phyloP scores from a whole-genome alignment of 2,329 filamentous ascomycete genomes.

The Emergomyces orientalis region DNA sequence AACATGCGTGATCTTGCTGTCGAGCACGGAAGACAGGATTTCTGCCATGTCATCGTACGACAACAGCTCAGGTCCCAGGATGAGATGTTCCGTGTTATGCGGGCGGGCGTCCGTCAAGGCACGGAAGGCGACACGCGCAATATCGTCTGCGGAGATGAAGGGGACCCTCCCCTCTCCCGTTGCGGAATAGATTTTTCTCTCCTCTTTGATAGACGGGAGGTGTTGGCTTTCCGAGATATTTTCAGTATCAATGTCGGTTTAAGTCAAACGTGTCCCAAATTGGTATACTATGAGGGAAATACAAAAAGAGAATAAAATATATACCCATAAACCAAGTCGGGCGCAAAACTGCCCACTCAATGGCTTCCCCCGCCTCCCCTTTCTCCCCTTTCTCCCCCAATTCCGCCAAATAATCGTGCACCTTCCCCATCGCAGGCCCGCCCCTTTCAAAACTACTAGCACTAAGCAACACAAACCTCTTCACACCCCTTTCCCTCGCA shows the following conservation, averaged over 20 bases:
- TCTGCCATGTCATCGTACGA: conserved; percentile 30
- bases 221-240: conserved; percentile 36
- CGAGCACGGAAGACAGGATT: conserved; percentile 27
- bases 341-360: conserved; percentile 39
- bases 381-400: conserved; percentile 14
- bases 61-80: conserved; percentile 33
- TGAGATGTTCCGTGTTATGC: conserved; percentile 20
- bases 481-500: conserved; percentile 30
- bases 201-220: conserved; percentile 27
- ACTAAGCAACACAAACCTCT: conserved; percentile 41
- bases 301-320: neutral
- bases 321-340: conserved; percentile 44
- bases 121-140: conserved; percentile 15
- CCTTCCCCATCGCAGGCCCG: conserved; percentile 28
- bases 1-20: conserved; percentile 29
- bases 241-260: conserved; percentile 25
- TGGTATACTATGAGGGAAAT: too few relatives aligned
- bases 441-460: conserved; percentile 31
- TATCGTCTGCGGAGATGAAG: conserved; percentile 13
- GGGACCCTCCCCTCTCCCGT: conserved; percentile 27
- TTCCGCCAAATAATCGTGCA: conserved; percentile 33
- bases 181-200: conserved; percentile 38
- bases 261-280: neutral
- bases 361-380: conserved; percentile 20
- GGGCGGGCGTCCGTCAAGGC: conserved; percentile 12